Conservation (phyloP, 768 basidiomycete species). For the Phanerochaete sordida region DNA sequence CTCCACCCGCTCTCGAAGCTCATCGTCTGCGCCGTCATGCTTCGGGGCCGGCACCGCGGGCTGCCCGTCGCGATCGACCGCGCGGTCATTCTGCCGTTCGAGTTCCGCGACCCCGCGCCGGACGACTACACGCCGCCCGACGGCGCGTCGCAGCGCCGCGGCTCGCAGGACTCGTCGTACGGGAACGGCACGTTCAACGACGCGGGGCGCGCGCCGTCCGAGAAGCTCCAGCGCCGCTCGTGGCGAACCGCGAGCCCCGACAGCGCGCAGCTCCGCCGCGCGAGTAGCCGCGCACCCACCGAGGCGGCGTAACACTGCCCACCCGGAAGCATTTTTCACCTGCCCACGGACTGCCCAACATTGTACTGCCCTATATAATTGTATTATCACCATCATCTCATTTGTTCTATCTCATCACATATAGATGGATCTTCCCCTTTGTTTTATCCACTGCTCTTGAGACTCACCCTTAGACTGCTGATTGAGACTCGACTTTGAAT, state of each 20-base stretch:
- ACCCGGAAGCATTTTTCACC: not conserved
- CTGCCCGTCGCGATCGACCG: conserved; percentile 86
- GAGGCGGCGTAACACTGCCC: not conserved
- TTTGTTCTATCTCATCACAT: not conserved
- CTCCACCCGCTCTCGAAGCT: conserved; percentile 83
- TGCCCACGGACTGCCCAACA: not conserved
- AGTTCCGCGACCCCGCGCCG: conserved; percentile 20
- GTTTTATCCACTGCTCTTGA: no score
- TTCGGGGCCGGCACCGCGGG: conserved; percentile 90
- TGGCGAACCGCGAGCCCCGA: conserved; percentile 5
- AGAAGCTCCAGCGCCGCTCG: conserved; percentile 1
- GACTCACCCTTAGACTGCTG: no score
- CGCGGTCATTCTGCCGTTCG: conserved; percentile 70
- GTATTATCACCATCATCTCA: not conserved
- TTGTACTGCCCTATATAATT: not conserved
- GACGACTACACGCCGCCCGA: not conserved
- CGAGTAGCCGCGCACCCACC: not conserved
- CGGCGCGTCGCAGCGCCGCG: not conserved
- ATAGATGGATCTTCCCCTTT: no score
- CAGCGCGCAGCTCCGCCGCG: not conserved
- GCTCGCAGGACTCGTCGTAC: not conserved
- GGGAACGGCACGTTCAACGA: not conserved
- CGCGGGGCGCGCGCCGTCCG: not conserved
- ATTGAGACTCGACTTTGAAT: not conserved
- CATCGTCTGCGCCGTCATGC: conserved; percentile 84